These are phyloP conservation scores for Talaromyces atroroseus DNA, from an alignment of 2,329 filamentous ascomycete species.

Conservation along the genomic window DNA sequence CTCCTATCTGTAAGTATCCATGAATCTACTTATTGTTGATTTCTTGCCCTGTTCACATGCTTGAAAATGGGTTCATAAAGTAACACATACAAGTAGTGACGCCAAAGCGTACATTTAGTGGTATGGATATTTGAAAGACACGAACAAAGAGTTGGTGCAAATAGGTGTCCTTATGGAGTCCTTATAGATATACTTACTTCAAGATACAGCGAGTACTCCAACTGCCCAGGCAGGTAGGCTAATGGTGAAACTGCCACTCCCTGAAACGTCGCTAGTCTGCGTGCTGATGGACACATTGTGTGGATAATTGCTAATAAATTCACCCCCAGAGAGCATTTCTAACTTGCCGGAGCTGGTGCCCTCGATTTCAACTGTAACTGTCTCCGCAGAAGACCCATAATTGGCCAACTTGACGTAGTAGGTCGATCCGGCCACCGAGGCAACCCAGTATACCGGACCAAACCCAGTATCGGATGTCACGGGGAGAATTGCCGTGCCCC, in stretches of 20 bases:
- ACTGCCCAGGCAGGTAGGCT: background rate
- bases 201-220: background rate
- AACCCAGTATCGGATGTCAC: slow-evolving; percentile 13
- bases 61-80: no score
- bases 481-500: slow-evolving; percentile 26
- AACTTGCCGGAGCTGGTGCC: background rate
- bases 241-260: background rate
- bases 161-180: no score
- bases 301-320: background rate
- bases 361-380: background rate
- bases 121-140: no score
- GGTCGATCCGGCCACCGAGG: background rate
- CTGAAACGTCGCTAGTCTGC: background rate
- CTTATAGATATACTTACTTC: background rate
- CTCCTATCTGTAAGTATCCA: no score
- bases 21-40: no score
- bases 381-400: background rate
- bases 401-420: background rate
- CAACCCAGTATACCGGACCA: slow-evolving; percentile 12
- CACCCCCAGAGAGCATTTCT: background rate
- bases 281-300: background rate
- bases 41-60: no score
- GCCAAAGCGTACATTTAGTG: no score
- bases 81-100: no score
- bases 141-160: no score